Evolutionary conservation across 306 rosid species (phyloP).

Genomic region (Lablab purpureus): DNA sequence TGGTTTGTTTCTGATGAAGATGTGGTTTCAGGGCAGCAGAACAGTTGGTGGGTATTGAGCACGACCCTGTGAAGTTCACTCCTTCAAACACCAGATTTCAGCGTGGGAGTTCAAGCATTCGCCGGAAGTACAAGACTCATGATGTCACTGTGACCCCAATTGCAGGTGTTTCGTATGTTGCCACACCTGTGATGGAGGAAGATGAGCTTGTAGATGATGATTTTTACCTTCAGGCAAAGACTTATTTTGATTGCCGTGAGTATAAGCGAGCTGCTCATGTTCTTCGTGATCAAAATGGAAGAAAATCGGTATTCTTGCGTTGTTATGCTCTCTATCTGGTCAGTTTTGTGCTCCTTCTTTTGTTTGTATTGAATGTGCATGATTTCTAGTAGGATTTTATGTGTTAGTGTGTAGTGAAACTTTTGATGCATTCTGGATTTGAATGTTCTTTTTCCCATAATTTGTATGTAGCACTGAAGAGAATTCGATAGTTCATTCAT

Average conservation of each 20-base stretch:
- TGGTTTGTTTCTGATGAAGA: neutral
- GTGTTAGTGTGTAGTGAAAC: neutral
- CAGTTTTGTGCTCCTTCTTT: constrained; percentile 40
- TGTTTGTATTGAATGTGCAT: neutral
- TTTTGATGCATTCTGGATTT: constrained; percentile 32
- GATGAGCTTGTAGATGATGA: constrained; percentile 83
- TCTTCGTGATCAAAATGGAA: constrained; percentile 80
- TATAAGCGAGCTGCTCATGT: constrained; percentile 90
- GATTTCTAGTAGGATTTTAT: constrained; percentile 9
- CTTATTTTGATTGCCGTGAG: constrained; percentile 90
- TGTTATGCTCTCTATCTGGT: constrained; percentile 88
- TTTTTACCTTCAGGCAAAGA: constrained; percentile 85
- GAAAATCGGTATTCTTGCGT: constrained; percentile 82
- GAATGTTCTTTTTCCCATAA: neutral
- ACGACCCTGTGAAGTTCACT: constrained; percentile 90
- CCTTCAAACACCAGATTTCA: constrained; percentile 94
- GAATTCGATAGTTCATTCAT: constrained; percentile 1
- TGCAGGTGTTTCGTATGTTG: constrained; percentile 79
- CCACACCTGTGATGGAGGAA: constrained; percentile 96
- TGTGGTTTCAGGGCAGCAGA: constrained; percentile 81
- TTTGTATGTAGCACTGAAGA: neutral
- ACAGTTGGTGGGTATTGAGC: constrained; percentile 87
- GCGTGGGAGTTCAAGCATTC: constrained; percentile 96
- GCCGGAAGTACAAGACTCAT: constrained; percentile 74
- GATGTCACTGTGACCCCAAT: constrained; percentile 68